Percentiles rank a stretch among this genome's conserved stretches.
These are phyloP conservation scores for Aspergillus hancockii DNA, from an alignment of 495 filamentous ascomycete genomes.

Conservation along the genomic window DNA sequence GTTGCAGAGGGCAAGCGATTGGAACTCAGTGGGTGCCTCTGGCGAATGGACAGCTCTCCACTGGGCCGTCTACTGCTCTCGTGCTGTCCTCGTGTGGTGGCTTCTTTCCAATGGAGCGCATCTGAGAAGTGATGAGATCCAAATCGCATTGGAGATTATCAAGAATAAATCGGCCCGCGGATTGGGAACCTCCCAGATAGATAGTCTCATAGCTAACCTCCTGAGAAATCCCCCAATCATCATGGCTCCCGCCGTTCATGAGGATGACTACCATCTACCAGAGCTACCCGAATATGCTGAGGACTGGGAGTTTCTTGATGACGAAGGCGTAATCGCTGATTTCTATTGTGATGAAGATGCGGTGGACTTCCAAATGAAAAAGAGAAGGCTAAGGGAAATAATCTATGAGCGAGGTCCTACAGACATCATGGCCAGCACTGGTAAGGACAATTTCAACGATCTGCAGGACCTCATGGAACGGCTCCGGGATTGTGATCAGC, in stretches of 20 bases:
- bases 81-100: conserved; percentile 2
- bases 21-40: neutral
- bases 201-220: neutral
- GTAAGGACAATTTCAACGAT: neutral
- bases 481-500: no score
- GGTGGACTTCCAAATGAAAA: conserved; percentile 2
- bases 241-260: neutral
- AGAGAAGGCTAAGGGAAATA: neutral
- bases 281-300: neutral
- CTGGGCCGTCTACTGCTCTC: conserved; percentile 4
- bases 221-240: neutral
- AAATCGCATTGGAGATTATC: neutral
- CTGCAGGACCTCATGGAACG: neutral
- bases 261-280: conserved; percentile 3
- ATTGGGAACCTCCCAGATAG: no score
- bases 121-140: conserved; percentile 5
- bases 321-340: conserved; percentile 1
- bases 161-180: neutral
- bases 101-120: conserved; percentile 8
- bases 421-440: neutral
- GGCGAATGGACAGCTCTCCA: neutral
- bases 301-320: neutral
- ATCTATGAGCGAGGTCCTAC: conserved; percentile 4
- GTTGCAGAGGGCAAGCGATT: neutral
- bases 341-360: conserved; percentile 4